Evolutionary conservation across 257 asterid species (phyloP), one percentile per base, ranked within the genome.

Genomic region (Solanum rostratum): DNA sequence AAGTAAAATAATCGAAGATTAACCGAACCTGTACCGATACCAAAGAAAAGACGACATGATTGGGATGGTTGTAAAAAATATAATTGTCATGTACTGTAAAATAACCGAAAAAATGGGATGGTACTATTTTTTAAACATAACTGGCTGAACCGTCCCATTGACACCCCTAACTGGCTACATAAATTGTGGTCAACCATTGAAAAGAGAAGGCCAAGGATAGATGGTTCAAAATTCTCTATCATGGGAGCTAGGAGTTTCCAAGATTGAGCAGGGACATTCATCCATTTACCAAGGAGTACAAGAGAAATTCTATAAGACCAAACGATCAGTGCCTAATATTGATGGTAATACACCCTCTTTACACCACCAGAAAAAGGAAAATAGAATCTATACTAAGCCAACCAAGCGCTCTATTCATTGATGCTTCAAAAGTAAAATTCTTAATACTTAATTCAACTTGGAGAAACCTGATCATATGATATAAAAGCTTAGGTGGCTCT

Each of bases 301-400:
- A 78, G 27, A 18, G 46, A 18, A 63, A 78, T 54, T 78, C 46
- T 78, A 76, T 27, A 18, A 27, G 15, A 78, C 27, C 82, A 16
- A 66, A 78, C 46, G 18, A 78, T 78, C 82, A 78, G 82, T n/a
- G 82, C 82, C 63, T 78, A 78, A 78, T 49, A 76, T 49, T 49
- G 82, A 76, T 78, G 82, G 49, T 50, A 52, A 50, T 78, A 78
- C 82, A 78, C 65, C 29, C 65, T 18, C 18, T 70, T 50, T 50
- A 20, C 82, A 29, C 11, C 63, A 78, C 18, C 60, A 27, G 11
- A 13, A 70, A 8, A 76, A 76, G 10, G 1, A 46, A 76, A 52
- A 78, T 1, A 30, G 27, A 27, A 50, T 29, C 22, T 52, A 50
- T 53, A 76, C 81, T 76, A 49, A 49, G 41, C 29, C 49, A 78